Base-by-base conservation (phyloP, 78 protist genomes). In the Ministeria vibrans region DNA sequence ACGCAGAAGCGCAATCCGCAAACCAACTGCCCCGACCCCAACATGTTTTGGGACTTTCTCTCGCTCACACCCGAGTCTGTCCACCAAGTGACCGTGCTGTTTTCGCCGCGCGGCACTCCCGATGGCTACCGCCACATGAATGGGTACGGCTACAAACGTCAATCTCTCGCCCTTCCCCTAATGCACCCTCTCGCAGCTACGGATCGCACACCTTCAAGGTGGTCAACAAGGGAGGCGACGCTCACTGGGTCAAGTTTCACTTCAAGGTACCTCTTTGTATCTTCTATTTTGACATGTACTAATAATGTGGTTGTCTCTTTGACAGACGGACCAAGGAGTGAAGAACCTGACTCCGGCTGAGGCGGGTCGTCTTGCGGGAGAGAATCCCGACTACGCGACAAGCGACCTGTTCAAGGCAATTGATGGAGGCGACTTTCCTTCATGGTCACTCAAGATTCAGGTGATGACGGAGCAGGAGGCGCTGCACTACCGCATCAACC, bases 1-100 rank as follows among this genome's bases (percentile, higher is more conserved):
- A 74, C 96, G 9, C 91, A 83, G 78, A 91, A 90, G 83, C 90
- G 88, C 45, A 79, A 91, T 43, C 93, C 93, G 61, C 83, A 78
- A 46, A 86, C 88, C 71, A 73, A 87, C 51, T 66, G 82, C 42
- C 81, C 79, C 61, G 87, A 88, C 69, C 59, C 86, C 43, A 78
- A 89, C 63, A 75, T 49, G 70, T 63, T 83, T 41, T 93, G 94
- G 93, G 93, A 93, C 66, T 93, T 86, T 59, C 25, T 70, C 32
- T 80, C 92, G 34, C 64, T 62, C n/a, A 44, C 81, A 4, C 96
- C 96, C 49, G 94, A 93, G 77, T 71, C 91, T 20, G 46, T 85
- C 53, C 96, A 93, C 83, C 89, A 83, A 72, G 61, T 81, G 43
- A 41, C 84, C 39, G 27, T 87, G 72, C 81, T 86, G 49, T 82